These are phyloP conservation scores for Samsoniella hepiali DNA, from an alignment of 2,329 filamentous ascomycete genomes.

Conservation along the genomic window DNA sequence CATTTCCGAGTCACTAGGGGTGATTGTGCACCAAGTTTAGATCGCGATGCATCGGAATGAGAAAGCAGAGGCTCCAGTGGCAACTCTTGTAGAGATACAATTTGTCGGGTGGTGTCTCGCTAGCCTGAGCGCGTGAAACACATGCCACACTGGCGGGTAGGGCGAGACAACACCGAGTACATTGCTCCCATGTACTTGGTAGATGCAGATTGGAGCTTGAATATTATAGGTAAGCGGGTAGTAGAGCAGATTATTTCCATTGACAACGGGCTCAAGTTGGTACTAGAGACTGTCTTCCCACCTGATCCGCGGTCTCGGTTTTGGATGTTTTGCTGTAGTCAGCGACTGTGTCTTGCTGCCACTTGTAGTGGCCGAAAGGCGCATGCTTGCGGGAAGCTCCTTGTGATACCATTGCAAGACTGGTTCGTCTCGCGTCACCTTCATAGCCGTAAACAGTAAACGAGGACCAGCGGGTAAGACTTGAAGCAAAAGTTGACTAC, in stretches of 20 bases:
- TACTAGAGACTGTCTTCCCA: no score
- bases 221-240: no score
- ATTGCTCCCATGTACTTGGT: neutral
- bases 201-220: neutral
- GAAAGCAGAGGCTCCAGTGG: neutral
- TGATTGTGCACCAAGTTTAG: neutral
- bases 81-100: neutral
- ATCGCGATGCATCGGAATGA: neutral
- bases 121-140: neutral
- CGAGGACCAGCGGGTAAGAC: no score
- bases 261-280: neutral
- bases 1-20: neutral
- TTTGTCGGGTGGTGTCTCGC: neutral
- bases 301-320: neutral
- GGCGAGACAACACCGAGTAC: constrained; percentile 4
- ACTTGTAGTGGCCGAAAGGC: no score
- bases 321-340: neutral
- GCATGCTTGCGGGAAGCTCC: neutral
- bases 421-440: neutral
- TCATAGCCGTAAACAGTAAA: neutral
- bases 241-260: neutral
- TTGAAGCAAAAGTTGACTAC: no score
- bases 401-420: neutral
- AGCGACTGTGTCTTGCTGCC: neutral
- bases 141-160: neutral